Evolutionary conservation across 2,329 filamentous ascomycete species (phyloP).

Genomic region (Stachybotrys elegans): DNA sequence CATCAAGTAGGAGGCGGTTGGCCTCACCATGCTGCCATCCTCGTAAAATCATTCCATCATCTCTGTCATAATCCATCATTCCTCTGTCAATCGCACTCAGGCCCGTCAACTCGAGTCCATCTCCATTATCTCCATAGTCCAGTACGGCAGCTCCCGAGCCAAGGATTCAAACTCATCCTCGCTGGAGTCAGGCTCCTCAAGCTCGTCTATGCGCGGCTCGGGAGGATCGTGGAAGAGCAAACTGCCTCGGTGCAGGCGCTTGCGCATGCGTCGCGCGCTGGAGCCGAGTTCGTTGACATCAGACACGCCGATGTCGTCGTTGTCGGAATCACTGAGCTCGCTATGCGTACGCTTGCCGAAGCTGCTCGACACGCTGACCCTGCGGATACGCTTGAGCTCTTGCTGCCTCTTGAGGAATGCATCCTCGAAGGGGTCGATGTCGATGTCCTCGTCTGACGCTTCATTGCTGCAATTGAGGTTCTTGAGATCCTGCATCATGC

Average conservation of each 20-base stretch:
- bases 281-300: conserved; percentile 39
- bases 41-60: no score
- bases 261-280: conserved; percentile 42
- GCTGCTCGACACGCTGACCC: conserved; percentile 48
- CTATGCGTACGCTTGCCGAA: conserved; percentile 50
- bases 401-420: conserved; percentile 35
- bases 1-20: no score
- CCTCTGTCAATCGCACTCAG: no score
- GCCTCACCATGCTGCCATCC: no score
- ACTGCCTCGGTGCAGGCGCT: conserved; percentile 41
- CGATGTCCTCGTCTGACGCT: conserved; percentile 29
- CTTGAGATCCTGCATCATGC: conserved; percentile 37
- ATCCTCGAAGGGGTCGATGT: conserved; percentile 31
- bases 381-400: conserved; percentile 36
- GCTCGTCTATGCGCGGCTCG: conserved; percentile 46
- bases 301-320: conserved; percentile 30
- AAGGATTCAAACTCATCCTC: conserved; percentile 38
- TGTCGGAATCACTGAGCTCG: conserved; percentile 48
- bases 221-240: conserved; percentile 46
- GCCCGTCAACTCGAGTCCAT: conserved; percentile 32
- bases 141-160: conserved; percentile 46
- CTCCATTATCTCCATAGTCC: conserved; percentile 46
- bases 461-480: conserved; percentile 41
- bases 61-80: no score
- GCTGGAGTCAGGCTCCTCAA: conserved; percentile 46